Conservation (phyloP, 139 green algal genomes). For the Auxenochlorella protothecoides region DNA sequence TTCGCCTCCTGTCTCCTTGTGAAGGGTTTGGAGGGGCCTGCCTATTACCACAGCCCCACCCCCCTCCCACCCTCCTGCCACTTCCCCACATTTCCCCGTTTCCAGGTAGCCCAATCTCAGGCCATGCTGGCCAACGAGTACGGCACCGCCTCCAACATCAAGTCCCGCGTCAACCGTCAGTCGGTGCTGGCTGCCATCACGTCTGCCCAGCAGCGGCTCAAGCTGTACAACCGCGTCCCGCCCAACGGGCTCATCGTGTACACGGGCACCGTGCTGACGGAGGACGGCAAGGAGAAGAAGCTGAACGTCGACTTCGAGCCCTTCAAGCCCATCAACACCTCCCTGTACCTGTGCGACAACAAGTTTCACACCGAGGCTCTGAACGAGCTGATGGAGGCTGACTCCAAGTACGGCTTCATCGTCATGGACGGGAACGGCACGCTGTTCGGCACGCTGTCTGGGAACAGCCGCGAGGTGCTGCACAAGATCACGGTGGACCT, state of each 20-base stretch:
- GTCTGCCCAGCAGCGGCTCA: slow-evolving; percentile 89
- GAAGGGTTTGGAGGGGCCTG: background rate
- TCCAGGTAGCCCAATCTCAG: slow-evolving; percentile 47
- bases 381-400: slow-evolving; percentile 86
- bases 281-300: slow-evolving; percentile 98
- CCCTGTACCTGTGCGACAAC: slow-evolving; percentile 99
- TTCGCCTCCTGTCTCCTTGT: background rate
- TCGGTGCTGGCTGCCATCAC: slow-evolving; percentile 97
- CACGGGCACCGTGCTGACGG: slow-evolving; percentile 94
- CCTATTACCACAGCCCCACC: too few species aligned
- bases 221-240: slow-evolving; percentile 92
- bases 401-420: slow-evolving; percentile 96
- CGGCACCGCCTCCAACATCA: slow-evolving; percentile 98
- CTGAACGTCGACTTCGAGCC: slow-evolving; percentile 99
- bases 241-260: slow-evolving; percentile 96
- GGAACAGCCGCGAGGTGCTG: slow-evolving; percentile 91
- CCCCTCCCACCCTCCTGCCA: background rate
- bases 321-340: slow-evolving; percentile 99
- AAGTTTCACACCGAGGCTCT: slow-evolving; percentile 99
- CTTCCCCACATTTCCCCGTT: too few species aligned
- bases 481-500: slow-evolving; percentile 97
- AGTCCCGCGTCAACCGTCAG: slow-evolving; percentile 94
- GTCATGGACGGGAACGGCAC: slow-evolving; percentile 98
- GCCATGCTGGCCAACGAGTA: slow-evolving; percentile 98
- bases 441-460: slow-evolving; percentile 92